Percentiles rank a stretch among this genome's conserved stretches.
Evolutionary conservation across 768 basidiomycete species (phyloP).

Genomic region (Megacollybia marginata): DNA sequence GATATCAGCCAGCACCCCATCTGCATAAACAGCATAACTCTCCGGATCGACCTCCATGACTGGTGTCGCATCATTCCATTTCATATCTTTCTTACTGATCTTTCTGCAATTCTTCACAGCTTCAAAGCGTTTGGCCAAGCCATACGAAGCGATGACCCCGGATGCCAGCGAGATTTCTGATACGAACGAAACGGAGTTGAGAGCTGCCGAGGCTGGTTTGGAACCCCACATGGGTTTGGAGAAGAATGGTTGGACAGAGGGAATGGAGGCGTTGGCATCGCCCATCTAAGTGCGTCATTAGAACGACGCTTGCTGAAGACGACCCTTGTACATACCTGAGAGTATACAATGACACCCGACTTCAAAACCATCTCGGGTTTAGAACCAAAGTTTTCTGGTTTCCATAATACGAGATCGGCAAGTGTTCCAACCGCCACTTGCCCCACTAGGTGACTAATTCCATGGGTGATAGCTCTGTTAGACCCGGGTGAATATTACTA

Average conservation of each 20-base stretch:
- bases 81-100: constrained; percentile 86
- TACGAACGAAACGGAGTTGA: constrained; percentile 84
- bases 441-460: constrained; percentile 82
- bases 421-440: constrained; percentile 75
- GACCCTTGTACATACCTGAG: constrained; percentile 45
- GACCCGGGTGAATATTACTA: background rate
- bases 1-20: constrained; percentile 71
- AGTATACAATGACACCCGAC: constrained; percentile 87
- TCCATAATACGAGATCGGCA: constrained; percentile 95
- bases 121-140: constrained; percentile 62
- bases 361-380: constrained; percentile 95
- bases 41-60: constrained; percentile 89
- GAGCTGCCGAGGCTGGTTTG: constrained; percentile 67
- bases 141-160: constrained; percentile 58
- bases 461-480: constrained; percentile 84
- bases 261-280: constrained; percentile 94
- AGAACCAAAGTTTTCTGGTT: constrained; percentile 86
- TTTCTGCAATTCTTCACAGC: constrained; percentile 71
- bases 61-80: constrained; percentile 81
- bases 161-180: constrained; percentile 60
- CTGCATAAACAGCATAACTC: constrained; percentile 79
- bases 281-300: constrained; percentile 59
- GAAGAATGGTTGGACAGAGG: constrained; percentile 86
- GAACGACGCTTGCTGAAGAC: background rate
- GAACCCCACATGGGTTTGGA: constrained; percentile 93